Evolutionary conservation across 164 flowering plant species (phyloP).

Genomic region (Dillenia turbinata): DNA sequence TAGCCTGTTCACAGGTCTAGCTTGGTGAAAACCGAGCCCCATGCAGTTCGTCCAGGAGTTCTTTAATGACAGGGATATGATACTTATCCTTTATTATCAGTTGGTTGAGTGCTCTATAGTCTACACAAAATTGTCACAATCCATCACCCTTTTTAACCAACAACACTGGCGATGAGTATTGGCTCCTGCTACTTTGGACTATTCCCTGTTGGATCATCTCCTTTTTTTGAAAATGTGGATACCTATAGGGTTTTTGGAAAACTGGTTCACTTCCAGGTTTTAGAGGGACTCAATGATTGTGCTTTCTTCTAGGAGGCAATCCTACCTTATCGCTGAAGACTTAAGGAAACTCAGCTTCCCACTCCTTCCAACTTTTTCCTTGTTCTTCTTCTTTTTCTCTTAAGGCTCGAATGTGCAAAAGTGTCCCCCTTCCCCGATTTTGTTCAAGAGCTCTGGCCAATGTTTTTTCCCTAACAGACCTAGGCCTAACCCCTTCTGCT

Average conservation of each 20-base stretch:
- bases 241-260: not conserved
- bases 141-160: constrained; percentile 2
- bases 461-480: not conserved
- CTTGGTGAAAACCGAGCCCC: constrained; percentile 5
- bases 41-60: constrained; percentile 8
- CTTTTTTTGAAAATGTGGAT: not conserved
- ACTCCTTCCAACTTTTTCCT: not conserved
- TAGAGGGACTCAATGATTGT: not conserved
- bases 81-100: constrained; percentile 7
- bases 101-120: constrained; percentile 9
- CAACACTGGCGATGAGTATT: constrained; percentile 1
- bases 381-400: not conserved
- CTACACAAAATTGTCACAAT: not conserved
- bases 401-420: not conserved
- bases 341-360: not conserved
- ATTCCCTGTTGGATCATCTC: not conserved
- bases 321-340: not conserved
- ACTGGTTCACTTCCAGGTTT: not conserved
- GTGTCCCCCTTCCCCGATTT: not conserved
- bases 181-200: not conserved
- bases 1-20: constrained; percentile 7
- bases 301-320: not conserved
- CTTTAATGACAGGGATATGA: constrained; percentile 14
- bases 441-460: not conserved
- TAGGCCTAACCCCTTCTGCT: not conserved